phyloP scores from a whole-genome alignment of 2,329 filamentous ascomycete species.

The Volutella citrinella region DNA sequence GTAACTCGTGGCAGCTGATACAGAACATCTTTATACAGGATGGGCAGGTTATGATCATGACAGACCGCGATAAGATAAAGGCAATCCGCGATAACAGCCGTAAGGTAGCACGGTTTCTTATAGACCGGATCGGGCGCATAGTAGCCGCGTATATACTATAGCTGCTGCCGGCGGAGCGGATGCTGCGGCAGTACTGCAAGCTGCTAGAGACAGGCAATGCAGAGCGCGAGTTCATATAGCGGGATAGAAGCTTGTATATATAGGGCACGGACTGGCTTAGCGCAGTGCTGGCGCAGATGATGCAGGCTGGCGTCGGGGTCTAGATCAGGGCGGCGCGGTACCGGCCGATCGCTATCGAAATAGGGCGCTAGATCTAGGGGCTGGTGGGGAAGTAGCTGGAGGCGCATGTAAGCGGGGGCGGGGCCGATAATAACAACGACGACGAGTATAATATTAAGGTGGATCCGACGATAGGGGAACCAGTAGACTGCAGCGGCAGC shows the following conservation, averaged over 20 bases:
- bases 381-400: slow-evolving; percentile 1
- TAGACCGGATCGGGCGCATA: too few relatives aligned
- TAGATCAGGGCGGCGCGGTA: neutral
- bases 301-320: neutral
- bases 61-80: slow-evolving; percentile 2
- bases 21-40: slow-evolving; percentile 4
- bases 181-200: too few relatives aligned
- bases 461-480: slow-evolving; percentile 1
- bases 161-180: too few relatives aligned
- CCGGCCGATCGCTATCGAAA: slow-evolving; percentile 1
- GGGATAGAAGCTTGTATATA: neutral
- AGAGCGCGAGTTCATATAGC: too few relatives aligned
- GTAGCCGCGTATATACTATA: too few relatives aligned
- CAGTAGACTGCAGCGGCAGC: neutral
- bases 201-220: too few relatives aligned
- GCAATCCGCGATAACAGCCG: slow-evolving; percentile 1
- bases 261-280: slow-evolving; percentile 1
- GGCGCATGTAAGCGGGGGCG: too few relatives aligned
- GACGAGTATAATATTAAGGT: slow-evolving; percentile 5
- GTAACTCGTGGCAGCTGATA: slow-evolving; percentile 1
- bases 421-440: too few relatives aligned
- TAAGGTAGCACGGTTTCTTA: slow-evolving; percentile 2
- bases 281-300: neutral
- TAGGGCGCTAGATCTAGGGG: slow-evolving; percentile 1
- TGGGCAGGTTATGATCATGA: slow-evolving; percentile 2